Evolutionary conservation across 805 yeast genomes (phyloP).

Genomic region (Cyberlindnera mycetangii): DNA sequence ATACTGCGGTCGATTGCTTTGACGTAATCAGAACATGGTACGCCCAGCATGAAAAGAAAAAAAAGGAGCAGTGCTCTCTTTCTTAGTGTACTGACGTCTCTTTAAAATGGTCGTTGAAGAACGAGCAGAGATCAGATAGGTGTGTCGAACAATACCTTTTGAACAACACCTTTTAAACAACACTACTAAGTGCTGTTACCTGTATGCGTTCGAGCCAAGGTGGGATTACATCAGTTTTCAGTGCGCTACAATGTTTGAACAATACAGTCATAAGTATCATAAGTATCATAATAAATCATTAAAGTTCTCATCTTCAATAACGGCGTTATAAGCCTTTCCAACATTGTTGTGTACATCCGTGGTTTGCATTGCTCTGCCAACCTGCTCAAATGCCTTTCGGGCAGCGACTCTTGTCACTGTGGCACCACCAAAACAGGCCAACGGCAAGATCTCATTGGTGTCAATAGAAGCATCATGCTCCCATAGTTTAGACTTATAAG

Average conservation of each 20-base stretch:
- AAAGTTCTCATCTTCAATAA: conserved; percentile 15
- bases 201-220: too few relatives aligned
- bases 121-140: too few relatives aligned
- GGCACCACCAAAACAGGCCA: conserved; percentile 74
- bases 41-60: neutral
- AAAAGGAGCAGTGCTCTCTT: neutral
- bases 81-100: too few relatives aligned
- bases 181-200: too few relatives aligned
- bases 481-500: conserved; percentile 62
- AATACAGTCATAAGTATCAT: too few relatives aligned
- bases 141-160: too few relatives aligned
- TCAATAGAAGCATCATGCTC: conserved; percentile 35
- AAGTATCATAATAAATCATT: neutral
- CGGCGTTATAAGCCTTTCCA: conserved; percentile 49
- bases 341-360: conserved; percentile 72
- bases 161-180: too few relatives aligned
- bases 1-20: neutral
- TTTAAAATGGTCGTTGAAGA: too few relatives aligned
- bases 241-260: too few relatives aligned
- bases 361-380: conserved; percentile 82
- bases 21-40: conserved; percentile 4
- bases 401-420: conserved; percentile 65
- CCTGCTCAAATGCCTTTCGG: conserved; percentile 55
- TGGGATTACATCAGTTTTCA: too few relatives aligned
- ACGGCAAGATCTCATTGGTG: conserved; percentile 34